Percentiles rank a stretch among this genome's conserved stretches.
phyloP scores from a whole-genome alignment of 2,329 filamentous ascomycete genomes.

The Ophiosphaerella narmari region DNA sequence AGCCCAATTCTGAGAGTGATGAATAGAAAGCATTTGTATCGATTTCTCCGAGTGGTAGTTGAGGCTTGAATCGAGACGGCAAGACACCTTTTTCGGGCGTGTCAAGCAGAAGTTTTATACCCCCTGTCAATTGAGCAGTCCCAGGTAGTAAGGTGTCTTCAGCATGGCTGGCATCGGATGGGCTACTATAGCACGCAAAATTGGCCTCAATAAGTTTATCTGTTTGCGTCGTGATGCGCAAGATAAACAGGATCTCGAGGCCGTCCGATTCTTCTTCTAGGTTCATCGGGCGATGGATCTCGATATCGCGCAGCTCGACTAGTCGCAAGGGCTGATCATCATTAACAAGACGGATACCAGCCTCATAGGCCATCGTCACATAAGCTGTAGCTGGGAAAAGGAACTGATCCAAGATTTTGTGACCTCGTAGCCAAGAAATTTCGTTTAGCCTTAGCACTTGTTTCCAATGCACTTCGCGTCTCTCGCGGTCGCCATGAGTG shows the following conservation, averaged over 20 bases:
- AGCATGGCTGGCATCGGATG: too few relatives aligned
- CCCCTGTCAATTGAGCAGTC: too few relatives aligned
- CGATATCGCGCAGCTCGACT: neutral
- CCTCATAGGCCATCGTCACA: slow-evolving; percentile 46
- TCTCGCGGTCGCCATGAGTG: neutral
- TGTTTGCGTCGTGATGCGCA: too few relatives aligned
- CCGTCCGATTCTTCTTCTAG: neutral
- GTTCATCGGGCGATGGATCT: neutral
- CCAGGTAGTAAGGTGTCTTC: too few relatives aligned
- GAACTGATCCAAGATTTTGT: slow-evolving; percentile 32
- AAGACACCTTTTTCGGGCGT: too few relatives aligned
- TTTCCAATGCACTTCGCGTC: slow-evolving; percentile 8
- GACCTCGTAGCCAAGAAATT: slow-evolving; percentile 21
- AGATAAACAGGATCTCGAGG: neutral
- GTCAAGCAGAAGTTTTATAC: too few relatives aligned
- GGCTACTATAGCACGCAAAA: too few relatives aligned
- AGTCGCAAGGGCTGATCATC: too few relatives aligned
- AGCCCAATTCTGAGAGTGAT: slow-evolving; percentile 12
- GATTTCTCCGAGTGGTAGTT: too few relatives aligned
- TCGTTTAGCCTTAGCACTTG: slow-evolving; percentile 13
- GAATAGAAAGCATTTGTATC: slow-evolving; percentile 11
- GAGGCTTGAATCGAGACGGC: too few relatives aligned
- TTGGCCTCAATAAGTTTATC: too few relatives aligned
- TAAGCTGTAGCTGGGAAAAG: slow-evolving; percentile 55
- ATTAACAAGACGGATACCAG: neutral